A percentile compares a stretch with the other conserved stretches of the same genome.
Conservation (phyloP, 495 filamentous ascomycete genomes). For the Penicillium cataractarum region DNA sequence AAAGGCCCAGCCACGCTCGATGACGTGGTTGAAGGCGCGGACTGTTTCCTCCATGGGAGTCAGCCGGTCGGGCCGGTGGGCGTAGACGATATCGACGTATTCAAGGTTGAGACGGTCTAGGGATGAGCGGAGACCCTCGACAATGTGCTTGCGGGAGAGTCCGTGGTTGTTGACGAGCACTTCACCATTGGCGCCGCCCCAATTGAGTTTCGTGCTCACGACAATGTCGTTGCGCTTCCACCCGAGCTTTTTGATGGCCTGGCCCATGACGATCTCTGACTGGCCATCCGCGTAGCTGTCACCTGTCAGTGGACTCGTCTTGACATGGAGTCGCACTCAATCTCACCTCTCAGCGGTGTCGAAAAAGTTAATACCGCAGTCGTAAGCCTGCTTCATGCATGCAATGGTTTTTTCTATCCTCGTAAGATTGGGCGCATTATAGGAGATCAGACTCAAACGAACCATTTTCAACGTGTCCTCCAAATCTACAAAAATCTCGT, state of each 20-base stretch:
- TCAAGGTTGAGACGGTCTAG: slow-evolving; percentile 3
- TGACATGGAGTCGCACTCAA: not conserved
- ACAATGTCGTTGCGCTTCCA: slow-evolving; percentile 7
- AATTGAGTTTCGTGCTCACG: slow-evolving; percentile 3
- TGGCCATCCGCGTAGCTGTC: not conserved
- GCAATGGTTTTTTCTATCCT: slow-evolving; percentile 1
- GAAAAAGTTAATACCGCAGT: slow-evolving; percentile 8
- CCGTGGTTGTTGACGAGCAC: slow-evolving; percentile 5
- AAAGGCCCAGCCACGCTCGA: slow-evolving; percentile 2
- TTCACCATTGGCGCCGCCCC: not conserved
- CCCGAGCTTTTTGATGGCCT: not conserved
- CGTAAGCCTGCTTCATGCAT: slow-evolving; percentile 7
- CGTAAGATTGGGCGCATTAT: not conserved
- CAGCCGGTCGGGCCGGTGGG: slow-evolving; percentile 3
- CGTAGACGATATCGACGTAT: slow-evolving; percentile 9
- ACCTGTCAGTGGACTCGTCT: not conserved
- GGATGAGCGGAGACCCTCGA: not conserved
- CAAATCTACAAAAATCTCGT: not conserved
- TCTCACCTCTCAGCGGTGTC: slow-evolving; percentile 6
- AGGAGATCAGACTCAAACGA: not conserved
- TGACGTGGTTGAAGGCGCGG: slow-evolving; percentile 5
- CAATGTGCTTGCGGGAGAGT: slow-evolving; percentile 6
- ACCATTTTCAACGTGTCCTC: slow-evolving; percentile 5
- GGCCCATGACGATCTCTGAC: slow-evolving; percentile 4
- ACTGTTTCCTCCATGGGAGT: slow-evolving; percentile 8